Percentiles rank a stretch among this genome's conserved stretches.
These are phyloP conservation scores for Fusarium sp. DNA, from an alignment of 2,329 filamentous ascomycete species.

Conservation along the genomic window DNA sequence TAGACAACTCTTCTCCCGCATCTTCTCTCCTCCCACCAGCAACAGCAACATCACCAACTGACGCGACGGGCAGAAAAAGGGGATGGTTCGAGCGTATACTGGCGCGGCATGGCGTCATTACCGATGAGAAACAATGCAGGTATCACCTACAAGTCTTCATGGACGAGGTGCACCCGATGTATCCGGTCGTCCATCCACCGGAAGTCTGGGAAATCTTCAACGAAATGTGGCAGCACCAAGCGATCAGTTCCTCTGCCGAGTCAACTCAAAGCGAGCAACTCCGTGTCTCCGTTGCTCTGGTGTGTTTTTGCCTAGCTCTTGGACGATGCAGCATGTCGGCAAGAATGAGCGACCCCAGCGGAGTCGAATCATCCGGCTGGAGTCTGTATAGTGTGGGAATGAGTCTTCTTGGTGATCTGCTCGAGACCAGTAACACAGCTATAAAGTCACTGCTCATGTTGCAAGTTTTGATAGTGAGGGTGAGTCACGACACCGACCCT, in stretches of 20 bases:
- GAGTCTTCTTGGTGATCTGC: slow-evolving; percentile 19
- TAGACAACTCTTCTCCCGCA: not conserved
- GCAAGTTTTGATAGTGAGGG: slow-evolving; percentile 28
- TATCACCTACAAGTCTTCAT: slow-evolving; percentile 25
- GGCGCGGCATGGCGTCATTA: slow-evolving; percentile 13
- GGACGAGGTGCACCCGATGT: slow-evolving; percentile 31
- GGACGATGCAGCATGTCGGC: slow-evolving; percentile 33
- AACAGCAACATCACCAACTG: not conserved
- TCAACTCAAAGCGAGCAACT: slow-evolving; percentile 13
- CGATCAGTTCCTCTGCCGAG: slow-evolving; percentile 10
- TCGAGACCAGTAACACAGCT: slow-evolving; percentile 31
- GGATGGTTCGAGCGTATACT: slow-evolving; percentile 27
- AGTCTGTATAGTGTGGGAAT: slow-evolving; percentile 28
- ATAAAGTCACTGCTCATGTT: slow-evolving; percentile 29
- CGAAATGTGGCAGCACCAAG: slow-evolving; percentile 32
- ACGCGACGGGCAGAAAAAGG: not conserved
- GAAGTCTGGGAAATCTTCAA: slow-evolving; percentile 30
- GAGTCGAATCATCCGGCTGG: slow-evolving; percentile 32
- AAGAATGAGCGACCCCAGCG: slow-evolving; percentile 28
- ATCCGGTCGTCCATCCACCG: slow-evolving; percentile 26
- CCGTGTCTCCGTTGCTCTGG: slow-evolving; percentile 26
- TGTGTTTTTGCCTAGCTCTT: slow-evolving; percentile 34
- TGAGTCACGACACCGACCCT: not conserved
- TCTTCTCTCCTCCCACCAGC: slow-evolving; percentile 1
- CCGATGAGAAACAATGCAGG: slow-evolving; percentile 26